phyloP scores from a whole-genome alignment of 2,329 filamentous ascomycete genomes.

The Fusarium tuaranense region DNA sequence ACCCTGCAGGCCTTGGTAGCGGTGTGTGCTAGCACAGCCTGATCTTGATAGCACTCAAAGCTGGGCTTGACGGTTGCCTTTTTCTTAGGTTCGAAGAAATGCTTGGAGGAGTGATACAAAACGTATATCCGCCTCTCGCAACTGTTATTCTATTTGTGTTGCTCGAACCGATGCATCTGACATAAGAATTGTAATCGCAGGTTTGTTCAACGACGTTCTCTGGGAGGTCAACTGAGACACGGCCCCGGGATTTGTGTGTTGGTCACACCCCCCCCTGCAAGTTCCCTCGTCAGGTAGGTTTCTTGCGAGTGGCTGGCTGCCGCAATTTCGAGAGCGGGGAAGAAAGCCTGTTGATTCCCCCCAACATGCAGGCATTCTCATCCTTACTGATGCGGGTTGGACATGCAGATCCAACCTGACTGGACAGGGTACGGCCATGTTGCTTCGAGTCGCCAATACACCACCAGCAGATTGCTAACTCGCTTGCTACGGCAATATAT shows the following conservation, averaged over 20 bases:
- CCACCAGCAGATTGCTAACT: neutral
- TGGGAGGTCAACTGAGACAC: neutral
- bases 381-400: neutral
- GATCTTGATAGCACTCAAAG: neutral
- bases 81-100: neutral
- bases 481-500: neutral
- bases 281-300: neutral
- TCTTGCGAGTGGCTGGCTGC: neutral
- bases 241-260: neutral
- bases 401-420: neutral
- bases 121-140: neutral
- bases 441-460: neutral
- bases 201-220: neutral
- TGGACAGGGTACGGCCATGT: neutral
- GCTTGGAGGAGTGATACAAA: neutral
- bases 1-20: neutral
- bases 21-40: neutral
- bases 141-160: neutral
- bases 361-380: neutral
- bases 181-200: neutral
- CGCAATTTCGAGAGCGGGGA: neutral
- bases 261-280: neutral
- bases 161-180: neutral
- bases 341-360: neutral
- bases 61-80: neutral